Base-by-base conservation (phyloP, 140 eudicot genomes). In the Stevia rebaudiana region DNA sequence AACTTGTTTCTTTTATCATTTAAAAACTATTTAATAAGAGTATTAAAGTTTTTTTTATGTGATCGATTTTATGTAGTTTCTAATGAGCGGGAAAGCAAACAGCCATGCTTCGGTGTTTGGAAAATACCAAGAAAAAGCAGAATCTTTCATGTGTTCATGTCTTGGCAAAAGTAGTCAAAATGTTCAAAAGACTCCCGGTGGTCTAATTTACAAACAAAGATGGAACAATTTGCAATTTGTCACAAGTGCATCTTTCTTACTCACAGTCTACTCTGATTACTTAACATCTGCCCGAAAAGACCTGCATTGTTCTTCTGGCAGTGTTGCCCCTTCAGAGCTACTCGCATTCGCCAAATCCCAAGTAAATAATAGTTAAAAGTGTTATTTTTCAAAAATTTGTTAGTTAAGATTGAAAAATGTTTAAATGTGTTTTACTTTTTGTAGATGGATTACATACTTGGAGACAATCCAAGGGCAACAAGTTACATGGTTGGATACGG, bases 401-500 rank as follows among this genome's bases (percentile, higher is more conserved):
- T 44, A 17, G 5, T 58, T n/a, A 17, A 33, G 18, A 30, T 72
- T 41, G 15, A 40, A 71, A 60, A 9, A 0, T 15, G 44, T 3
- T 35, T 37, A 35, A 39, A 31, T 3, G 5, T 17, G 18, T 22
- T 13, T 30, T 0, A 6, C 16, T 21, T 56, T 54, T 61, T 8
- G 63, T 12, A 81, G 96, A 94, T 85, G 63, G 96, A 88, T 62
- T 92, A 92, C 80, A 83, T 92, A 23, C 96, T 92, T 25, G 98
- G 98, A 22, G 95, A 92, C 78, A 92, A 92, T 76, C 98, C 98
- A 37, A 84, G 96, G 72, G 95, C 96, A 36, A 92, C 96, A 28
- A 92, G 98, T 72, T 92, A 92, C 82, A 87, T 92, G 98, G 96
- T 92, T 37, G 98, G 98, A 12, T 92, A 92, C 22, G 96, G 98